These are phyloP conservation scores for Raddia distichophylla DNA, from an alignment of 176 grass and related monocot genomes.

Conservation along the genomic window DNA sequence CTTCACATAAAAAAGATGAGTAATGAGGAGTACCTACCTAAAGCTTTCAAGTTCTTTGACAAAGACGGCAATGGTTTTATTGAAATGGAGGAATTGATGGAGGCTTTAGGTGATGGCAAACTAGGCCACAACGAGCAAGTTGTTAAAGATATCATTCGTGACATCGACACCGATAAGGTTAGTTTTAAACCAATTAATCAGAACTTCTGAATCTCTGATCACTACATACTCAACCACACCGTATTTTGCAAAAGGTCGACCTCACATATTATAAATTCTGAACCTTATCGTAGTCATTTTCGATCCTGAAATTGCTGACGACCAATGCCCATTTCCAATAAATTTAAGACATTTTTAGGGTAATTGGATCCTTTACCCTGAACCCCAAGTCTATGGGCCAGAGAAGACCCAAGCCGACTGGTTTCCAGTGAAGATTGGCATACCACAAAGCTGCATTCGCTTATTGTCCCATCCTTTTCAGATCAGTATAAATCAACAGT, in stretches of 20 bases:
- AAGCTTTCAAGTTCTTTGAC: constrained; percentile 86
- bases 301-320: constrained; percentile 1
- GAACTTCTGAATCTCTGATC: background rate
- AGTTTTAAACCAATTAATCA: constrained; percentile 38
- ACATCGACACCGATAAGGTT: constrained; percentile 76
- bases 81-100: constrained; percentile 76
- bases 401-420: background rate
- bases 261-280: background rate
- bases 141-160: constrained; percentile 67
- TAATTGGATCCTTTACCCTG: background rate
- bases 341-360: background rate
- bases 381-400: background rate
- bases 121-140: constrained; percentile 64
- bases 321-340: background rate
- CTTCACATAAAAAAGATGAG: constrained; percentile 86
- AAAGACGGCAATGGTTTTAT: constrained; percentile 83
- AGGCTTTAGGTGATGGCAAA: constrained; percentile 71
- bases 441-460: background rate
- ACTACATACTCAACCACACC: background rate
- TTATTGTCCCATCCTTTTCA: background rate
- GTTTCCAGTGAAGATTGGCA: constrained; percentile 25
- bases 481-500: background rate
- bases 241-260: background rate
- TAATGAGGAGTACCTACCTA: constrained; percentile 73
- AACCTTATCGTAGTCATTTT: constrained; percentile 14